These are phyloP conservation scores for Abrus pulchellus DNA, from an alignment of 306 rosid genomes.

Conservation along the genomic window DNA sequence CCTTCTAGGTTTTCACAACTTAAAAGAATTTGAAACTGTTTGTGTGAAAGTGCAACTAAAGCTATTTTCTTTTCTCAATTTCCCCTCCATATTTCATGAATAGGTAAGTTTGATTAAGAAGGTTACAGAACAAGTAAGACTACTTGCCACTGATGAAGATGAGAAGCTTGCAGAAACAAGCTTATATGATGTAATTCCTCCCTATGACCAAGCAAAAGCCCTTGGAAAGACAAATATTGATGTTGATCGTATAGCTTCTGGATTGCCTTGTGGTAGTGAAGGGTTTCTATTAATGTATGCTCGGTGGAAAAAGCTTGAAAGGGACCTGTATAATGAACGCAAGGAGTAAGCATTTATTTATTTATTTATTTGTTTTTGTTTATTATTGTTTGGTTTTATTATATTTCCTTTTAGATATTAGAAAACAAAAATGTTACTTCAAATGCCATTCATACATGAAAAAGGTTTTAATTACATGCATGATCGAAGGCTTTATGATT, in stretches of 20 bases:
- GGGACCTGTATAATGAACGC: conserved; percentile 92
- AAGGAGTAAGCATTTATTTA: conserved; percentile 71
- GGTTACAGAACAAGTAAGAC: conserved; percentile 95
- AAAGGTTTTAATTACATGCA: conserved; percentile 33
- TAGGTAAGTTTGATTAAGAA: conserved; percentile 84
- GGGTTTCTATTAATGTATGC: conserved; percentile 97
- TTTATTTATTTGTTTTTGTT: background rate
- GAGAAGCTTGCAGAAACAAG: conserved; percentile 72
- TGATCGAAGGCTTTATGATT: background rate
- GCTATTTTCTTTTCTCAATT: conserved; percentile 28
- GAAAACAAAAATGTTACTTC: conserved; percentile 22
- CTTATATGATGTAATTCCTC: conserved; percentile 80
- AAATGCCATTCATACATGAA: conserved; percentile 9
- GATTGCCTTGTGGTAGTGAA: conserved; percentile 98
- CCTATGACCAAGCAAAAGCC: conserved; percentile 99
- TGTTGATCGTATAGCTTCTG: conserved; percentile 94
- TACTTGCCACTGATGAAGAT: conserved; percentile 83
- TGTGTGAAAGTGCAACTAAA: conserved; percentile 25
- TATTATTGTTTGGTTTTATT: conserved; percentile 29
- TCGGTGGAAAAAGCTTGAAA: conserved; percentile 96
- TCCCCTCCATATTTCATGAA: conserved; percentile 35
- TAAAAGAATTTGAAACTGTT: conserved; percentile 30
- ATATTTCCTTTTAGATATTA: conserved; percentile 1
- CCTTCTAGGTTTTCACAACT: conserved; percentile 19
- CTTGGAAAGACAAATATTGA: conserved; percentile 96